phyloP scores from a whole-genome alignment of 768 basidiomycete genomes.

The Psilocybe azurescens region DNA sequence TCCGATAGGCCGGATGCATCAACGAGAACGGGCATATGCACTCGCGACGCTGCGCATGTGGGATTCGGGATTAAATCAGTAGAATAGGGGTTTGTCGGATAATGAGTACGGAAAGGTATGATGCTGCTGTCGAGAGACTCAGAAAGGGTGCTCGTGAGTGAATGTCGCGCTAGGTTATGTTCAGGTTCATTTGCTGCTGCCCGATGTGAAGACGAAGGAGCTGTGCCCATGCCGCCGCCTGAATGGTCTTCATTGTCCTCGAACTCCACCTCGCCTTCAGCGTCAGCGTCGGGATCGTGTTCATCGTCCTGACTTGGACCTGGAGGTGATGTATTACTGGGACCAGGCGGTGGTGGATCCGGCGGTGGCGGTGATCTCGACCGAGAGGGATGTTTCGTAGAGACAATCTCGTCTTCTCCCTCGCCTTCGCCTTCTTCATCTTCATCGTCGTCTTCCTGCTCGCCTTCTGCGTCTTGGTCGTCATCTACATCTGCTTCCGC shows the following conservation, averaged over 20 bases:
- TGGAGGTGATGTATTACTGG: conserved; percentile 10
- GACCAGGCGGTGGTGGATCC: conserved; percentile 20
- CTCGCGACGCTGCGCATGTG: background rate
- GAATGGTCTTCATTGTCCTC: conserved; percentile 29
- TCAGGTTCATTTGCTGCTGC: background rate
- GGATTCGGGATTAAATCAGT: background rate
- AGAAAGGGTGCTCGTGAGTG: background rate
- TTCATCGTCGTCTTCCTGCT: conserved; percentile 29
- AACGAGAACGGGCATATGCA: background rate
- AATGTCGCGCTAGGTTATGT: background rate
- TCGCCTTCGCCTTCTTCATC: conserved; percentile 29
- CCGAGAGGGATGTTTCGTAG: conserved; percentile 13
- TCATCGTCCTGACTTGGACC: conserved; percentile 17
- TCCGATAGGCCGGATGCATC: conserved; percentile 4
- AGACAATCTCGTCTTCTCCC: conserved; percentile 8
- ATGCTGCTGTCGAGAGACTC: background rate
- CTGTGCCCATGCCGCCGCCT: background rate
- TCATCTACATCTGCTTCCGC: conserved; percentile 23
- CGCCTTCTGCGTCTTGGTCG: conserved; percentile 28
- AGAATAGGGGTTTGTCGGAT: background rate
- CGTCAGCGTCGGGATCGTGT: conserved; percentile 31
- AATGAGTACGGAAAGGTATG: background rate
- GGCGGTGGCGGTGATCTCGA: conserved; percentile 27
- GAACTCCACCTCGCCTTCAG: conserved; percentile 40
- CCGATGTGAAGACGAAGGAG: background rate